phyloP scores from a whole-genome alignment of 169 alveolate genomes.

The Eimeria necatrix region DNA sequence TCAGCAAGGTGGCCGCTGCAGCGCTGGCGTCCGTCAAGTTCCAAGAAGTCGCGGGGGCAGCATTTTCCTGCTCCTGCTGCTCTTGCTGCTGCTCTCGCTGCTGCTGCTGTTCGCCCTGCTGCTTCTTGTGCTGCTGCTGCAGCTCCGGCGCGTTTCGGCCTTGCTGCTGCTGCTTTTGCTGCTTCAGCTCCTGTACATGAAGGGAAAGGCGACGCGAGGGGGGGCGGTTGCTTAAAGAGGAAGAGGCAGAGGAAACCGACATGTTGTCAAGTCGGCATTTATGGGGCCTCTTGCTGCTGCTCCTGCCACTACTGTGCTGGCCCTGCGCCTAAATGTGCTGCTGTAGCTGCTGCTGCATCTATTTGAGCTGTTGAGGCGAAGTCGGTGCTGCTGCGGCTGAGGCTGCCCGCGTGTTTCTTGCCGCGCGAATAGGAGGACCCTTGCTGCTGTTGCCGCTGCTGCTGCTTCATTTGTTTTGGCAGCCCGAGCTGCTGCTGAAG shows the following conservation, averaged over 20 bases:
- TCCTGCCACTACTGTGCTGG: background rate
- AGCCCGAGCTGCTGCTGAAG: background rate
- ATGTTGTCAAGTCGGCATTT: too few relatives aligned
- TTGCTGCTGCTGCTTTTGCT: slow-evolving; percentile 22
- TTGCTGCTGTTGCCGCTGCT: slow-evolving; percentile 22
- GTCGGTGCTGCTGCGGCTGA: too few relatives aligned
- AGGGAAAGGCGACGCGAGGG: background rate
- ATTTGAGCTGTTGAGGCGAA: background rate
- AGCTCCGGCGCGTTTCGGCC: background rate
- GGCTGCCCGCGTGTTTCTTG: too few relatives aligned
- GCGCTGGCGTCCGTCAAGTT: slow-evolving; percentile 72
- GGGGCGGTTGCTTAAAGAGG: too few relatives aligned
- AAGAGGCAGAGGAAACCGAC: too few relatives aligned
- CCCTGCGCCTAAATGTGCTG: background rate
- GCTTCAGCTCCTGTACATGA: background rate
- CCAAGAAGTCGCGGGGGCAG: background rate
- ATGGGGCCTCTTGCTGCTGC: too few relatives aligned
- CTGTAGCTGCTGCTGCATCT: background rate
- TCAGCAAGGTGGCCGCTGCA: slow-evolving; percentile 88
- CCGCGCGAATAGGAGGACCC: too few relatives aligned
- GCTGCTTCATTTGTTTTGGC: slow-evolving; percentile 4
- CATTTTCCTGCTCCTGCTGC: background rate
- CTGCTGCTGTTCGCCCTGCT: background rate
- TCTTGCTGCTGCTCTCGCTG: background rate
- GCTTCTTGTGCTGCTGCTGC: background rate